Percentiles rank a stretch among this genome's conserved stretches.
Conservation (phyloP, 148 eudicot species). For the Pouteria glomerata region DNA sequence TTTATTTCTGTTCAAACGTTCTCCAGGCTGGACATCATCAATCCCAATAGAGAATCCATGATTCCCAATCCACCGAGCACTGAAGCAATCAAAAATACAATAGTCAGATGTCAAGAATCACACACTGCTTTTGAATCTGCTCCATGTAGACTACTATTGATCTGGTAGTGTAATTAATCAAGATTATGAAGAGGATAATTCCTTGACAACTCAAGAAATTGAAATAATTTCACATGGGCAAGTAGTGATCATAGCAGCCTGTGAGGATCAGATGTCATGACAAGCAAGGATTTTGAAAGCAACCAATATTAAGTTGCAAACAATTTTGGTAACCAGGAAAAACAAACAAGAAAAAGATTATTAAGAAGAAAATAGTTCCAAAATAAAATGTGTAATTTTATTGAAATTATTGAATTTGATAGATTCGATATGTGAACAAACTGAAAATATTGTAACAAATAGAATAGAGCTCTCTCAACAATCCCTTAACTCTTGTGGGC, state of each 20-base stretch:
- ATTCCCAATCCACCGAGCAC: conserved; percentile 99
- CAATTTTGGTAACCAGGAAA: neutral
- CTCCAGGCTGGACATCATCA: conserved; percentile 93
- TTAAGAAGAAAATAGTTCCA: neutral
- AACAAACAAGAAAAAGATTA: neutral
- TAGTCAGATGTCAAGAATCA: neutral
- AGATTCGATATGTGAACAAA: too few relatives aligned
- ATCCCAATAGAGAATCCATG: conserved; percentile 98
- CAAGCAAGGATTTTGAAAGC: neutral
- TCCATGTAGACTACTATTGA: neutral
- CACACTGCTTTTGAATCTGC: neutral
- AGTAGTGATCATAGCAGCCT: neutral
- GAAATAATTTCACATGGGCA: neutral
- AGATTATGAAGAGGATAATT: neutral
- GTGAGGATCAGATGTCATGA: neutral
- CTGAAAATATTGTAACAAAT: too few relatives aligned
- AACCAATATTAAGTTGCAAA: neutral
- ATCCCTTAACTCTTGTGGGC: too few relatives aligned
- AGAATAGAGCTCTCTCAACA: too few relatives aligned
- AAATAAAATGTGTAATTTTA: neutral
- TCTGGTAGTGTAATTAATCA: neutral
- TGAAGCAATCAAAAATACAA: conserved; percentile 24
- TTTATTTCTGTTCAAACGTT: conserved; percentile 38
- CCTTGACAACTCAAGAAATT: neutral
- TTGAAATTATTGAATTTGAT: neutral